Evolutionary conservation across 345 rosid genomes (phyloP).

Genomic region (Murraya paniculata): DNA sequence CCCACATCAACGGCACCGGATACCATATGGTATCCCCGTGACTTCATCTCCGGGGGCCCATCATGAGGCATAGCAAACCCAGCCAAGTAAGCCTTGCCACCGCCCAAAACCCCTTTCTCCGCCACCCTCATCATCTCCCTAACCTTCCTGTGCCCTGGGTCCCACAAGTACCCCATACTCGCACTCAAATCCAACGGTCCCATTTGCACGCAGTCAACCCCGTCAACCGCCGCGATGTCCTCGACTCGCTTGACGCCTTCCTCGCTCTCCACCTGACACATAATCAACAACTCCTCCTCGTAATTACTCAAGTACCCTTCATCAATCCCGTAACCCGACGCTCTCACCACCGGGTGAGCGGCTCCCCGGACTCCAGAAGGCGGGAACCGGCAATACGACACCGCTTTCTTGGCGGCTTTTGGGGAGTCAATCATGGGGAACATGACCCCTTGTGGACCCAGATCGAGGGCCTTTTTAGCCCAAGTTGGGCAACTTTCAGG

Average conservation of each 20-base stretch:
- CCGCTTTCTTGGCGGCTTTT: slow-evolving; percentile 63
- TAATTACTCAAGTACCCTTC: slow-evolving; percentile 72
- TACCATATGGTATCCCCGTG: slow-evolving; percentile 77
- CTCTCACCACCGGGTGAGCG: slow-evolving; percentile 80
- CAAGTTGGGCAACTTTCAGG: slow-evolving; percentile 70
- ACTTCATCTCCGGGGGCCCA: slow-evolving; percentile 42
- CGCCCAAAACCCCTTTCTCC: slow-evolving; percentile 62
- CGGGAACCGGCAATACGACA: slow-evolving; percentile 81
- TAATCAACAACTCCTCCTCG: slow-evolving; percentile 64
- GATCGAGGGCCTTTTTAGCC: slow-evolving; percentile 90
- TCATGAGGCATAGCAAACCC: slow-evolving; percentile 85
- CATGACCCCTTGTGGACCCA: slow-evolving; percentile 92
- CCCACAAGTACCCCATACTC: slow-evolving; percentile 85
- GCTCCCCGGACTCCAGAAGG: slow-evolving; percentile 79
- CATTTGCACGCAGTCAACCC: slow-evolving; percentile 91
- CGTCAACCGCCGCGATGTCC: slow-evolving; percentile 78
- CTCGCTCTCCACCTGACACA: slow-evolving; percentile 89
- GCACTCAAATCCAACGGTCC: slow-evolving; percentile 95
- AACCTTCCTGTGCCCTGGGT: slow-evolving; percentile 89
- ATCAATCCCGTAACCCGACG: slow-evolving; percentile 77
- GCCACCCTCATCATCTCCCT: slow-evolving; percentile 59
- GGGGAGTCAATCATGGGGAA: slow-evolving; percentile 83
- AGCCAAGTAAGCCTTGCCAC: slow-evolving; percentile 55
- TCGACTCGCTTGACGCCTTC: slow-evolving; percentile 64
- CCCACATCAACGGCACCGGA: slow-evolving; percentile 76